These are phyloP conservation scores for Ilyonectria robusta DNA, from an alignment of 2,329 filamentous ascomycete genomes.

Conservation along the genomic window DNA sequence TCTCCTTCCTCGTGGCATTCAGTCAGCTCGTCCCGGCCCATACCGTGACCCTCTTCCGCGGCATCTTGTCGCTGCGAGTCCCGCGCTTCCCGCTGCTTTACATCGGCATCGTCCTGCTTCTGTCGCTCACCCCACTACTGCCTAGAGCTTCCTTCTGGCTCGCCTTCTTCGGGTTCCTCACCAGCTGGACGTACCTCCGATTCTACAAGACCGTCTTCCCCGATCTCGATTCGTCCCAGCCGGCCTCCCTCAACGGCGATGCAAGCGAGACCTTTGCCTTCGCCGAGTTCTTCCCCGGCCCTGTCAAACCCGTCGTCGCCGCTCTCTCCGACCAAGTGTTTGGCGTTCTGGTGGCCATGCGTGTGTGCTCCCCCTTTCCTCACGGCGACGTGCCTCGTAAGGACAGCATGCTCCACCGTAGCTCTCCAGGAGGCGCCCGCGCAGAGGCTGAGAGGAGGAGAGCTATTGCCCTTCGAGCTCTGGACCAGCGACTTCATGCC, in stretches of 20 bases:
- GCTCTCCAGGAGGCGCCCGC: constrained; percentile 77
- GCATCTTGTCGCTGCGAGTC: constrained; percentile 89
- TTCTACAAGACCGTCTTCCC: constrained; percentile 89
- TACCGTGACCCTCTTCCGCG: constrained; percentile 93
- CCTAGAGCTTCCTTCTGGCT: constrained; percentile 84
- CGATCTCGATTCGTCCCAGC: constrained; percentile 75
- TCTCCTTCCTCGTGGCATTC: constrained; percentile 95
- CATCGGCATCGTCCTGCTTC: constrained; percentile 80
- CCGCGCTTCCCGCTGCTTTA: constrained; percentile 78
- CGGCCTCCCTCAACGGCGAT: constrained; percentile 82
- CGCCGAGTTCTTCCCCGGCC: constrained; percentile 93
- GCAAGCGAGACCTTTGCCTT: constrained; percentile 97
- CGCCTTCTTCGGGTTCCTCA: constrained; percentile 84
- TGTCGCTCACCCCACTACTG: constrained; percentile 70
- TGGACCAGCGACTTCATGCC: constrained; percentile 93
- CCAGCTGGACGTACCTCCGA: constrained; percentile 94
- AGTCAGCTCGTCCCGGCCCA: constrained; percentile 98
- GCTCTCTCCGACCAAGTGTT: constrained; percentile 79
- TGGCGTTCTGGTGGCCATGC: constrained; percentile 79
- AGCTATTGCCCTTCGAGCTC: constrained; percentile 88
- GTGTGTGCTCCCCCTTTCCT: constrained; percentile 88
- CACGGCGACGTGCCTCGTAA: constrained; percentile 84
- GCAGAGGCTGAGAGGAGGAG: constrained; percentile 93
- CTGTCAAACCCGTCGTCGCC: constrained; percentile 82
- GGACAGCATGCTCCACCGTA: constrained; percentile 66